Conservation (phyloP, 176 grass and related monocot genomes). For the Bonia amplexicaulis region DNA sequence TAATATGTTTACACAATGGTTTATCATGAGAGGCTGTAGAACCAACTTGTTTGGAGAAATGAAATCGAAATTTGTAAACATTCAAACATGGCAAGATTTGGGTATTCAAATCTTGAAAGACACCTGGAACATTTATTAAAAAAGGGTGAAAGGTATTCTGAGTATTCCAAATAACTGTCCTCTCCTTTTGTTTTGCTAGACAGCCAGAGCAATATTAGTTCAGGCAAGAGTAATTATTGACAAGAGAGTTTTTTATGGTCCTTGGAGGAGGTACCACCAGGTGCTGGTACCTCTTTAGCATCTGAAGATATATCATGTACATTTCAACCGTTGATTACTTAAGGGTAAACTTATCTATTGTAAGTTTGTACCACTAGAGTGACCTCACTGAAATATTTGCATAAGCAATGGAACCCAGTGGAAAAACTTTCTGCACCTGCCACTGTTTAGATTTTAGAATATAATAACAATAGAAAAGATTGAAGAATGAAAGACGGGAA, state of each 20-base stretch:
- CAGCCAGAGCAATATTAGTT: not conserved
- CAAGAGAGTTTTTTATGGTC: not conserved
- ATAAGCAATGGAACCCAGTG: not conserved
- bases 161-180: not conserved
- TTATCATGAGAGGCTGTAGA: constrained; percentile 7
- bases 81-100: not conserved
- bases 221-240: not conserved
- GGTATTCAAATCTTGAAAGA: not conserved
- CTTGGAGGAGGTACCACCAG: not conserved
- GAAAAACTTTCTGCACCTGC: not conserved
- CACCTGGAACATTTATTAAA: not conserved
- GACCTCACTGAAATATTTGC: not conserved
- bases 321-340: not conserved
- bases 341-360: not conserved
- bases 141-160: not conserved
- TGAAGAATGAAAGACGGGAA: not conserved
- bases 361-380: not conserved
- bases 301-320: not conserved
- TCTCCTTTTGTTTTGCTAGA: constrained; percentile 5
- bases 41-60: constrained; percentile 2
- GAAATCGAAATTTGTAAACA: not conserved
- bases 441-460: not conserved
- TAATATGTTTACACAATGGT: not conserved
- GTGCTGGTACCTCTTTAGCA: not conserved
- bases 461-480: not conserved